Percentiles rank a stretch among this genome's conserved stretches.
Conservation (phyloP, 139 green algal species). For the Nannochloris sp. region DNA sequence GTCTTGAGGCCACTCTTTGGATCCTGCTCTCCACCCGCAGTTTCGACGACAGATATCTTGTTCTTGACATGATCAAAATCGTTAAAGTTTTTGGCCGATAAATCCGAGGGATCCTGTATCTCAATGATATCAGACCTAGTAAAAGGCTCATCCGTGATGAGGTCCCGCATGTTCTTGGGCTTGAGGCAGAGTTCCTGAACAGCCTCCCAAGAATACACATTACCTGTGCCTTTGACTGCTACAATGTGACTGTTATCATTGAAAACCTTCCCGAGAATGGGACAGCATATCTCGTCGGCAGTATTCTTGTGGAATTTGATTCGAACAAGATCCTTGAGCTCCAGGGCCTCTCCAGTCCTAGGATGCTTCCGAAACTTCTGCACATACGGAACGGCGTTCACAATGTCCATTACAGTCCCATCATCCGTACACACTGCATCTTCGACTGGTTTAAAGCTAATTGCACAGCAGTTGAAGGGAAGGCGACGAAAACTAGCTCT, state of each 20-base stretch:
- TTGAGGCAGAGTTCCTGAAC: conserved; percentile 92
- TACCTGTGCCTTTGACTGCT: conserved; percentile 59
- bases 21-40: conserved; percentile 22
- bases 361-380: conserved; percentile 77
- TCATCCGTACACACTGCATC: conserved; percentile 83
- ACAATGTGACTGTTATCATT: conserved; percentile 95
- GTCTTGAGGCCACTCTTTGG: conserved; percentile 21
- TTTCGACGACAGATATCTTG: conserved; percentile 26
- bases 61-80: conserved; percentile 88
- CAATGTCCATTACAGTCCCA: conserved; percentile 70
- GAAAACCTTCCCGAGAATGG: conserved; percentile 91
- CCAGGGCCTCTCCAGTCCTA: conserved; percentile 69
- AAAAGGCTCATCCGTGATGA: conserved; percentile 51
- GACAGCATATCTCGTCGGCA: conserved; percentile 78
- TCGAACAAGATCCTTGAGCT: conserved; percentile 72
- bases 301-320: conserved; percentile 90
- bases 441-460: conserved; percentile 88
- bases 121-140: conserved; percentile 86
- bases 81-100: conserved; percentile 30
- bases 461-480: conserved; percentile 89
- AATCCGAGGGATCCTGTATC: conserved; percentile 76
- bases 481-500: conserved; percentile 61
- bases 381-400: conserved; percentile 78
- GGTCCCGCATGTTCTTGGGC: conserved; percentile 71
- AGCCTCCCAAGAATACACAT: conserved; percentile 48